Evolutionary conservation across 2,329 filamentous ascomycete genomes (phyloP), one percentile per base, ranked within the genome.

Genomic region (Beauveria sp.): DNA sequence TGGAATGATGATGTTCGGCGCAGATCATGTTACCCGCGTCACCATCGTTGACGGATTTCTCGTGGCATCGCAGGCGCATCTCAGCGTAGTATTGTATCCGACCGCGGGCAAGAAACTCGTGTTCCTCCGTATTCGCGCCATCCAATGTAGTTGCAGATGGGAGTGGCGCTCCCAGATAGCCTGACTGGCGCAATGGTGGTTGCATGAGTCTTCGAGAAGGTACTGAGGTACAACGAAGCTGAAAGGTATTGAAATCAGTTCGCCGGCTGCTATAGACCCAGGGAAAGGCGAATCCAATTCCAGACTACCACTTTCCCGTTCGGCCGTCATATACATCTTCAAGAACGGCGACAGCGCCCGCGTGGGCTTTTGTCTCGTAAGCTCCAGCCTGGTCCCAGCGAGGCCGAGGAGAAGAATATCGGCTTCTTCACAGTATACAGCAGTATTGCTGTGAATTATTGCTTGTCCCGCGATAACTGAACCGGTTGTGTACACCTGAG

Each of bases 1-100:
- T 53, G 7, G 58, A 48, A 18, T 14, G n/a, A 9, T 14, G 1
- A 38, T 16, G 9, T 1, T 22, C 42, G 26, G 9, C 7, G 42
- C 26, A 9, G 28, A 14, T 14, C 4, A 34, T 12, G 31, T n/a
- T 24, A 7, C n/a, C 24, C 4, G 26, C 28, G 12, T 4, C 45
- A 10, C 16, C 8, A 14, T 16, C 10, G 4, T 45, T 40, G 12
- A n/a, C 26, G 24, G 18, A 31, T 14, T 38, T 24, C 4, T 26
- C 8, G 24, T 60, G 42, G 16, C 28, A 60, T 31, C 28, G 49
- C 2, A 60, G 20, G 7, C 58, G 58, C 58, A 60, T 60, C 38
- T 60, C 58, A 8, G 53, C 28, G 22, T 53, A 53, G 24, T 60
- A 60, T 43, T 52, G 57, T 52, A 60, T 60, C 40, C 49, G 58